Evolutionary conservation across 78 protist genomes (phyloP).

Genomic region (Dictyostelium purpureum): DNA sequence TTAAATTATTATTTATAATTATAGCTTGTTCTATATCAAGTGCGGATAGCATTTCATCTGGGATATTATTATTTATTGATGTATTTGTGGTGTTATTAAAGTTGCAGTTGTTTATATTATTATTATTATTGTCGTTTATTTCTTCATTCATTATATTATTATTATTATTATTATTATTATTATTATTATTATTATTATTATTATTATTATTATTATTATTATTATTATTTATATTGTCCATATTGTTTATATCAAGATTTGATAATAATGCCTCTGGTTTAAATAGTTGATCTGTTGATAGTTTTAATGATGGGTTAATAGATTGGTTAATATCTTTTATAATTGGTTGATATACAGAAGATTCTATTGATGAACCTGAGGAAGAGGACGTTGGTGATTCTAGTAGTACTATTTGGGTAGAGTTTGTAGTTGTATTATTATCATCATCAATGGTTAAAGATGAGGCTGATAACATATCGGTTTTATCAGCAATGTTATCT

Average conservation of each 20-base stretch:
- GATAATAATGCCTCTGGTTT: no score
- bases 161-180: not conserved
- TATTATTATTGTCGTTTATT: not conserved
- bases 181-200: not conserved
- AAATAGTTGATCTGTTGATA: not conserved
- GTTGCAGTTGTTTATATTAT: no score
- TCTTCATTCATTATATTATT: not conserved
- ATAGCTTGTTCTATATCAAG: not conserved
- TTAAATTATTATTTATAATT: not conserved
- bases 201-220: not conserved
- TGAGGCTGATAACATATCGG: no score
- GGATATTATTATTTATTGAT: not conserved
- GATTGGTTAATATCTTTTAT: not conserved
- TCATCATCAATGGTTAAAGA: no score
- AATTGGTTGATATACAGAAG: not conserved
- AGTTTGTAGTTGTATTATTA: no score
- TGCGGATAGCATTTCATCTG: no score
- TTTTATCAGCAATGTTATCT: no score
- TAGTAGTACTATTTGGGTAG: no score
- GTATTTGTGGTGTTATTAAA: not conserved
- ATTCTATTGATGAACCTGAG: not conserved
- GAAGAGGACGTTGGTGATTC: not conserved
- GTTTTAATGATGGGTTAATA: not conserved
- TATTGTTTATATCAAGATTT: no score
- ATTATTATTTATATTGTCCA: not conserved